phyloP scores from a whole-genome alignment of 2,329 filamentous ascomycete genomes.

The Pyricularia sp. region DNA sequence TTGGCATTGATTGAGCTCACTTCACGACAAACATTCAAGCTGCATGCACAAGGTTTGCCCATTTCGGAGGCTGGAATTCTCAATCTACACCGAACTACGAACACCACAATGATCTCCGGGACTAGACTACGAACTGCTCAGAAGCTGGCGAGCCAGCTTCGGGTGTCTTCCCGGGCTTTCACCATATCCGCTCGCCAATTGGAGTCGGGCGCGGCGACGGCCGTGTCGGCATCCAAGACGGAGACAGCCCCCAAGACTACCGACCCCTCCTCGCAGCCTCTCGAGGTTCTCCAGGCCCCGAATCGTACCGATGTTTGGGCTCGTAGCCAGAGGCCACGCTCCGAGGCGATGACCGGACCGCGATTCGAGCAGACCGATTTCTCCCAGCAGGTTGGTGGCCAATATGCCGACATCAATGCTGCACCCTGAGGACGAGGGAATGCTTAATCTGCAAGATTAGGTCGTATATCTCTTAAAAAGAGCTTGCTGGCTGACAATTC shows the following conservation, averaged over 20 bases:
- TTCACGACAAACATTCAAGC: not conserved
- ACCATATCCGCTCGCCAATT: conserved; percentile 32
- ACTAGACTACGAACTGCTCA: conserved; percentile 25
- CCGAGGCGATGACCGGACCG: conserved; percentile 80
- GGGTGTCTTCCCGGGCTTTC: conserved; percentile 33
- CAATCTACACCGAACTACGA: conserved; percentile 5
- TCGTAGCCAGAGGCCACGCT: conserved; percentile 67
- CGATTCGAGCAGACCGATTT: conserved; percentile 97
- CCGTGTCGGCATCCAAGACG: conserved; percentile 24
- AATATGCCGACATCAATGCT: not conserved
- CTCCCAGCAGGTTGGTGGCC: conserved; percentile 61
- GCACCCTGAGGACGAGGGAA: not conserved
- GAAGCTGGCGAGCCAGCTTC: conserved; percentile 29
- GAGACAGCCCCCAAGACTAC: conserved; percentile 30
- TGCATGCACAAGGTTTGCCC: not conserved
- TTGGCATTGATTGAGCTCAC: not conserved
- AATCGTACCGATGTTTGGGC: conserved; percentile 78
- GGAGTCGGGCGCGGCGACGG: conserved; percentile 25
- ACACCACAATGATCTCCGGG: conserved; percentile 31
- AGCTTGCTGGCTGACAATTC: not conserved
- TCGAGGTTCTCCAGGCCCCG: conserved; percentile 62
- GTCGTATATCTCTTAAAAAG: not conserved
- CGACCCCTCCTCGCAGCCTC: conserved; percentile 23
- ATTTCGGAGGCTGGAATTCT: not conserved
- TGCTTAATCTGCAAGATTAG: not conserved